Conservation (phyloP, 352 stramenopile species). For the Phytophthora syringae region DNA sequence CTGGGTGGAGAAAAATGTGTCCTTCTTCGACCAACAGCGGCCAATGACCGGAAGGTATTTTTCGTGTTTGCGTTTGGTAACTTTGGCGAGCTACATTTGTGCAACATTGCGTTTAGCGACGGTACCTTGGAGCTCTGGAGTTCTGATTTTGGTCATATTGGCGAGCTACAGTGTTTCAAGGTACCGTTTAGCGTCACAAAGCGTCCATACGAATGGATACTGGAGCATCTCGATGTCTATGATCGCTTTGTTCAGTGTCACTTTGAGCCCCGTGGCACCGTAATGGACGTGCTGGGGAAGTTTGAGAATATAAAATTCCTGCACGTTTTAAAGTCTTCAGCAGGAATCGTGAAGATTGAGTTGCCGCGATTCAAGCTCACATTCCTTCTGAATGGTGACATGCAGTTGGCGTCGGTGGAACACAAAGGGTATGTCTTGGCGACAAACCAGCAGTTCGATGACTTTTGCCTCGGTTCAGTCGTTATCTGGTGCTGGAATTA, state of each 20-base stretch:
- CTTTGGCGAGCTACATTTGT: too few relatives aligned
- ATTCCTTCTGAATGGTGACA: constrained; percentile 36
- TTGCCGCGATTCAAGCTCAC: constrained; percentile 49
- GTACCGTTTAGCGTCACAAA: constrained; percentile 36
- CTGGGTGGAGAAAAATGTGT: constrained; percentile 54
- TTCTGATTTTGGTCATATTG: too few relatives aligned
- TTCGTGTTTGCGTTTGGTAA: constrained; percentile 28
- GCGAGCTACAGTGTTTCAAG: constrained; percentile 33
- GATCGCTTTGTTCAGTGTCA: constrained; percentile 32
- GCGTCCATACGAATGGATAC: constrained; percentile 17
- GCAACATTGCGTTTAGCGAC: too few relatives aligned
- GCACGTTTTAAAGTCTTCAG: constrained; percentile 31
- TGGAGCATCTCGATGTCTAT: constrained; percentile 24
- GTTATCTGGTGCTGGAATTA: constrained; percentile 45
- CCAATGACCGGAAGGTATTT: constrained; percentile 21
- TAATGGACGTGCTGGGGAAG: constrained; percentile 41
- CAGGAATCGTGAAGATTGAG: constrained; percentile 36
- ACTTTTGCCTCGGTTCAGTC: constrained; percentile 45
- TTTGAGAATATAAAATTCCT: constrained; percentile 47
- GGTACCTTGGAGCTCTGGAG: too few relatives aligned
- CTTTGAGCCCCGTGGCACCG: not conserved
- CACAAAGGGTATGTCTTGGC: constrained; percentile 53
- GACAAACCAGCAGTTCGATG: constrained; percentile 45
- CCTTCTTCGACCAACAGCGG: constrained; percentile 35
- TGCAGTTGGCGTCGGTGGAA: constrained; percentile 37